These are phyloP conservation scores for Aspergillus ochraceus DNA, from an alignment of 2,329 filamentous ascomycete genomes.

Conservation along the genomic window DNA sequence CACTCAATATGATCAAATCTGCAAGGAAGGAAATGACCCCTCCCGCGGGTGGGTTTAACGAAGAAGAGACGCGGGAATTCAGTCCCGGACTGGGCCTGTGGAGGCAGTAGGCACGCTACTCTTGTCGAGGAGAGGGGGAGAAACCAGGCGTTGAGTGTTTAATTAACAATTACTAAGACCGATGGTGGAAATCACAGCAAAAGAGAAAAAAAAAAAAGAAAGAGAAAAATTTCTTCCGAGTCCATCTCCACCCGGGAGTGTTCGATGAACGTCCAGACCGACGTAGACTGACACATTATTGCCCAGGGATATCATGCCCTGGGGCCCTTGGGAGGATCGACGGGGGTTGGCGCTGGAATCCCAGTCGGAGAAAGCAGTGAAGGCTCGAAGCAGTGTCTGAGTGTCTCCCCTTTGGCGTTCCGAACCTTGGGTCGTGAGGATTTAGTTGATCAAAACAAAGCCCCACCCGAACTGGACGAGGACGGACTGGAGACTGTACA, in stretches of 20 bases:
- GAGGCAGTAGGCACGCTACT: not conserved
- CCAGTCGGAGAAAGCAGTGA: not conserved
- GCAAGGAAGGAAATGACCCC: not conserved
- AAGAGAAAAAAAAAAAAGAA: too few species aligned
- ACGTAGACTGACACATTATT: conserved; percentile 3
- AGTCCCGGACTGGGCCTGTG: not conserved
- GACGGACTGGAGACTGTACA: conserved; percentile 2
- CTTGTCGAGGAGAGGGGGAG: not conserved
- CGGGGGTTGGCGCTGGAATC: not conserved
- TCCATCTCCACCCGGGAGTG: conserved; percentile 4
- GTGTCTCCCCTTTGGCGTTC: not conserved
- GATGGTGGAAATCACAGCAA: not conserved
- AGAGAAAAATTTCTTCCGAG: not conserved
- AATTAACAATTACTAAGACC: conserved; percentile 1
- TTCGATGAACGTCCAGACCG: conserved; percentile 7
- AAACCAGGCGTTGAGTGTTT: not conserved
- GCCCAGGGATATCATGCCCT: not conserved
- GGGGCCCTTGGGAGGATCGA: conserved; percentile 1
- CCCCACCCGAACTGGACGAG: conserved; percentile 7
- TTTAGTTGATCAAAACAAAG: conserved; percentile 8
- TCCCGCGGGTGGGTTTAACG: not conserved
- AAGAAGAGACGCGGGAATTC: not conserved
- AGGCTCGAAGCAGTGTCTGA: not conserved
- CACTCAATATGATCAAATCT: not conserved
- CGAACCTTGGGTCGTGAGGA: conserved; percentile 3